phyloP scores from a whole-genome alignment of 495 filamentous ascomycete genomes.

The Aspergillus egyptiacus region DNA sequence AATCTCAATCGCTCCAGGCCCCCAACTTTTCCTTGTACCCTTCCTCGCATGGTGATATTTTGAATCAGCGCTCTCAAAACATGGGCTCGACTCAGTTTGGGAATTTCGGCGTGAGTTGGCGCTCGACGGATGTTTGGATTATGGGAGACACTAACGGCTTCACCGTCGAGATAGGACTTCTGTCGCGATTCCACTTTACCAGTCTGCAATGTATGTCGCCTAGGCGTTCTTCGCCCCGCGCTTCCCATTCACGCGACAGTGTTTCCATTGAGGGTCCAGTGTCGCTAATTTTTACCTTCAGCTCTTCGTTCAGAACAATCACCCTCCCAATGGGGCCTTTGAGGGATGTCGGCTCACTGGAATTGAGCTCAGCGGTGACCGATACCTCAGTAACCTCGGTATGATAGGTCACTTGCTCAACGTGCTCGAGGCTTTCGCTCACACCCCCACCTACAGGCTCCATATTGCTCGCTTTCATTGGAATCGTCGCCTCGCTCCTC shows the following conservation, averaged over 20 bases:
- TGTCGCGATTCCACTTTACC: slow-evolving; percentile 95
- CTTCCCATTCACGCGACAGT: not conserved
- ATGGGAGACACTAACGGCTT: slow-evolving; percentile 14
- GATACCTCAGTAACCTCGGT: slow-evolving; percentile 81
- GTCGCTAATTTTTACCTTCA: slow-evolving; percentile 26
- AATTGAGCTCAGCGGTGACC: slow-evolving; percentile 58
- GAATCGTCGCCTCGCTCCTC: slow-evolving; percentile 59
- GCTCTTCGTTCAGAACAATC: slow-evolving; percentile 46
- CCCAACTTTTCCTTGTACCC: not conserved
- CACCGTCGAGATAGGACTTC: slow-evolving; percentile 58
- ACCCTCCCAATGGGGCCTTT: slow-evolving; percentile 47
- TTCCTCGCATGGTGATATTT: slow-evolving; percentile 18
- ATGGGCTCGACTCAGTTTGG: slow-evolving; percentile 72
- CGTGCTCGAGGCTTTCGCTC: not conserved
- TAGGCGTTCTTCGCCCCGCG: not conserved
- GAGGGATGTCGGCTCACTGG: slow-evolving; percentile 67
- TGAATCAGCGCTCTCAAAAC: slow-evolving; percentile 17
- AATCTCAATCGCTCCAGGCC: slow-evolving; percentile 4
- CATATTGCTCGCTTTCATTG: slow-evolving; percentile 74
- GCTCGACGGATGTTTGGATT: not conserved
- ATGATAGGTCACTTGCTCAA: slow-evolving; percentile 23
- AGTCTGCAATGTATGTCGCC: slow-evolving; percentile 82
- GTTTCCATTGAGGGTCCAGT: slow-evolving; percentile 6
- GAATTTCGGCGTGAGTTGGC: slow-evolving; percentile 73
- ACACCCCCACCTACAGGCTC: slow-evolving; percentile 66